phyloP scores from a whole-genome alignment of 129 eudicot species.

The Artemisia tridentata region DNA sequence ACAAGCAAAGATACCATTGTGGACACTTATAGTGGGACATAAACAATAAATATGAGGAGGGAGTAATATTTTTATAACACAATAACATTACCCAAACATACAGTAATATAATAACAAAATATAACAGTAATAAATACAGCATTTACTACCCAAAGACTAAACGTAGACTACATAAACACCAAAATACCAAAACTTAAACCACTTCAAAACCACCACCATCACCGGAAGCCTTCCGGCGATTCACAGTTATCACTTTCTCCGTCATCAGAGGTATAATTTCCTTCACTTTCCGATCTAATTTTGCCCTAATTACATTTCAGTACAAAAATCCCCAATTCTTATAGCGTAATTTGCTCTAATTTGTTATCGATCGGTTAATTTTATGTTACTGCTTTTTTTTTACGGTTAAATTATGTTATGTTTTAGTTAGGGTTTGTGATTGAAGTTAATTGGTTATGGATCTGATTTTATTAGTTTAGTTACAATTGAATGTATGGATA shows the following conservation, averaged over 20 bases:
- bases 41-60: no score
- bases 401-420: no score
- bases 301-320: slow-evolving; percentile 16
- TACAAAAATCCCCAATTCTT: not conserved
- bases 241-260: not conserved
- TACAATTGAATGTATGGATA: no score
- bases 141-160: slow-evolving; percentile 27
- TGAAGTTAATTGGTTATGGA: no score
- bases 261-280: not conserved
- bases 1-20: no score
- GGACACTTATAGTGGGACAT: no score
- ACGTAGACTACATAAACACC: slow-evolving; percentile 16
- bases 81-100: no score
- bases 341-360: slow-evolving; percentile 4
- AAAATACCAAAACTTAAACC: not conserved
- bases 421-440: no score
- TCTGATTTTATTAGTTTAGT: no score
- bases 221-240: slow-evolving; percentile 32
- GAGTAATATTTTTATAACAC: no score
- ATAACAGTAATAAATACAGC: slow-evolving; percentile 15
- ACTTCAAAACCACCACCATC: slow-evolving; percentile 14
- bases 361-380: not conserved
- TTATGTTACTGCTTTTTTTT: not conserved
- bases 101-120: no score
- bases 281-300: slow-evolving; percentile 1